phyloP scores from a whole-genome alignment of 2,329 filamentous ascomycete species.

The Ustulina deusta region DNA sequence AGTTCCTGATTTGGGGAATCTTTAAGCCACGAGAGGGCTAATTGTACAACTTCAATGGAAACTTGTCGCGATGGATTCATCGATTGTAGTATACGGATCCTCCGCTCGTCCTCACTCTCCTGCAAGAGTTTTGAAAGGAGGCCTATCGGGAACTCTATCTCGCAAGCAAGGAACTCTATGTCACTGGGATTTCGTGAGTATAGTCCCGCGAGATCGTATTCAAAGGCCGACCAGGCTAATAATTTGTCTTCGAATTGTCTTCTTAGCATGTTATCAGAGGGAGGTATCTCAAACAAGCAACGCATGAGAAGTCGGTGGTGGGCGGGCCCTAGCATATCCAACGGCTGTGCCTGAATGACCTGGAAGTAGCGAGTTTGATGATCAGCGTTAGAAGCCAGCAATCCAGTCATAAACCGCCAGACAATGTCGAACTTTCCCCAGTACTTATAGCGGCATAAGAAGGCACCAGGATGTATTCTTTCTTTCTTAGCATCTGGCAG shows the following conservation, averaged over 20 bases:
- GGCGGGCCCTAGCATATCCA: constrained; percentile 53
- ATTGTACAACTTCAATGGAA: background rate
- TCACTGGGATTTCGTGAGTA: background rate
- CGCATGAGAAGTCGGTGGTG: constrained; percentile 57
- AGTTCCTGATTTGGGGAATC: constrained; percentile 1
- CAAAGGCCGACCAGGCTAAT: background rate
- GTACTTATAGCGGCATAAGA: constrained; percentile 55
- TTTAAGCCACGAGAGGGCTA: constrained; percentile 5
- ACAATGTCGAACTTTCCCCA: constrained; percentile 52
- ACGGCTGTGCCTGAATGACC: constrained; percentile 50
- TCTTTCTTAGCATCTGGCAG: constrained; percentile 1
- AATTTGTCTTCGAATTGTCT: background rate
- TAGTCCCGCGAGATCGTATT: background rate
- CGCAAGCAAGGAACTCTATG: background rate
- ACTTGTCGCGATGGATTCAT: background rate
- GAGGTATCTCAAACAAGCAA: constrained; percentile 46
- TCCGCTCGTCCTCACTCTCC: background rate
- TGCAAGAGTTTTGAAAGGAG: background rate
- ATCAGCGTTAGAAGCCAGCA: constrained; percentile 47
- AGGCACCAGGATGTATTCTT: constrained; percentile 36
- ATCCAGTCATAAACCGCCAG: constrained; percentile 58
- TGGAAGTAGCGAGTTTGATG: constrained; percentile 46
- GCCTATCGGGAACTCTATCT: constrained; percentile 10
- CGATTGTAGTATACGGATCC: background rate
- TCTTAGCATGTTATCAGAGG: background rate